Evolutionary conservation across 148 eudicot genomes (phyloP), one percentile per base, ranked within the genome.

Genomic region (Polygonum aviculare): DNA sequence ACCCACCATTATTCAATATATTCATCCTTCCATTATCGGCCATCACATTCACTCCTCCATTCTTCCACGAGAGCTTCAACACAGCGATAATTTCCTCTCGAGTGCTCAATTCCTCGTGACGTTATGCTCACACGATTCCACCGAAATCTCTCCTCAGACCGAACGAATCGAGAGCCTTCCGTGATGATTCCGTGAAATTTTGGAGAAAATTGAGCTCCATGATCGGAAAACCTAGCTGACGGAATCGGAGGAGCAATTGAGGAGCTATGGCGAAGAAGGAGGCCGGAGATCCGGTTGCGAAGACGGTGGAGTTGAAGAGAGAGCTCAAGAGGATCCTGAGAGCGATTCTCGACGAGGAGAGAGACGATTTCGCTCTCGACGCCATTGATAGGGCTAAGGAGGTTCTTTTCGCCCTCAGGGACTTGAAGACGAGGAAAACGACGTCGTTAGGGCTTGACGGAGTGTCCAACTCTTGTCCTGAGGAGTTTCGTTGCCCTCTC

Each of bases 401-500:
- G 11, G 76, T 82, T 40, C 77, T 92, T 2, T 69, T 45, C 45
- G 87, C 83, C 57, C 81, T 94, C 75, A 89, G 79, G 80, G 90
- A 88, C 2, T 78, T 86, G 75, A 91, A 94, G 74, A 49, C 78
- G 59, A 79, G 74, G 78, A 67, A 38, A 67, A 67, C 72, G 44
- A 35, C 75, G 33, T 80, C 87, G 72, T 75, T 80, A 12, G 71
- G 48, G 70, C 36, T 78, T 6, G 69, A 21, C 22, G 73, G 72
- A 41, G 38, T 80, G 15, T 36, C 77, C 12, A 7, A 55, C 9
- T 74, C 78, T 22, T 78, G 82, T 57, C 98, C 98, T 4, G 84
- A 85, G 57, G 91, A 88, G 77, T 95, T 88, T 65, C 80, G 86
- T 15, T 95, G 98, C 70, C 97, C 98, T 21, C 88, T 95, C 73